These are phyloP conservation scores for Fusarium udum DNA, from an alignment of 2,329 filamentous ascomycete genomes.

Conservation along the genomic window DNA sequence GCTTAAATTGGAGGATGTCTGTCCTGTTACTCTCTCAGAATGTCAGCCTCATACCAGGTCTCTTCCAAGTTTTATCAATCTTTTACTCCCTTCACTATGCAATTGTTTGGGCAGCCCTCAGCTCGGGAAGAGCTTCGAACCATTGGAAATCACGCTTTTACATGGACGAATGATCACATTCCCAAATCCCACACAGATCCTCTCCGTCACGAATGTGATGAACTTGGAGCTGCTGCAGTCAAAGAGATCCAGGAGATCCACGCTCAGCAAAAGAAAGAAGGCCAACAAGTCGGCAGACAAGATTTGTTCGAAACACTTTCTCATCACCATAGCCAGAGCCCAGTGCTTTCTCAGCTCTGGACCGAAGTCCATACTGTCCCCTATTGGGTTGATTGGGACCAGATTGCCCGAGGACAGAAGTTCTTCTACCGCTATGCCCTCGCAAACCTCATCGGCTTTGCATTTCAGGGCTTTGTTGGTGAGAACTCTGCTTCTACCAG, in stretches of 20 bases:
- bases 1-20: not conserved
- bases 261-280: not conserved
- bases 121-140: not conserved
- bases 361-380: conserved; percentile 66
- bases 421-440: conserved; percentile 72
- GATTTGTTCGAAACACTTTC: conserved; percentile 14
- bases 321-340: not conserved
- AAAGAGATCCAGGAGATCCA: conserved; percentile 5
- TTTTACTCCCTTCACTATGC: not conserved
- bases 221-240: conserved; percentile 12
- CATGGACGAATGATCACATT: conserved; percentile 14
- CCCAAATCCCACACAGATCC: conserved; percentile 21
- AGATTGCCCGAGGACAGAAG: conserved; percentile 70
- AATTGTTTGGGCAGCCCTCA: not conserved
- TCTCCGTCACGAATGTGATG: conserved; percentile 8
- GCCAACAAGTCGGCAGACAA: not conserved
- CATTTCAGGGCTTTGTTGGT: conserved; percentile 51
- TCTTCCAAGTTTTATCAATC: too few relatives aligned
- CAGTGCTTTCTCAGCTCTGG: conserved; percentile 21
- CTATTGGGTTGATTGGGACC: conserved; percentile 73
- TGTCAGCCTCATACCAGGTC: fast-evolving
- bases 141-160: conserved; percentile 11
- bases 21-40: not conserved
- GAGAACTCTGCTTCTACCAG: conserved; percentile 60
- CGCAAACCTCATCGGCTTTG: conserved; percentile 64